Base-by-base conservation (phyloP, 2,329 filamentous ascomycete species). In the Colletotrichum zoysiae region DNA sequence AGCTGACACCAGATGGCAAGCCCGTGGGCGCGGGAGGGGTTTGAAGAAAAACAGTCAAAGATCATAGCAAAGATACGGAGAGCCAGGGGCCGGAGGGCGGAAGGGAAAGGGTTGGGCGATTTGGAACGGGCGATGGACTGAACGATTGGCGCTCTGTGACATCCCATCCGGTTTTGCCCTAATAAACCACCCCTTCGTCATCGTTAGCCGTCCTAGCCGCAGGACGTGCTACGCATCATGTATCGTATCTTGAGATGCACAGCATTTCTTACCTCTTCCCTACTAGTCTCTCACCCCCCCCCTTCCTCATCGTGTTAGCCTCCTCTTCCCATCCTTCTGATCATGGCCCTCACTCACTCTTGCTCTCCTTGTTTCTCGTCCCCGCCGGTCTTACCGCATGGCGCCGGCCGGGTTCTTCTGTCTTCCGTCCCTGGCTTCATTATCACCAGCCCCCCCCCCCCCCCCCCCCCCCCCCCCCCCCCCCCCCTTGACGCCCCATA, bases 331-430 rank as follows among this genome's bases (percentile, higher is more conserved):
- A 12, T 44, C 48, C 12, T 23, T n/a, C 35, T 38, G 61, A n/a
- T 30, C 38, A 40, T 33, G 11, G 48, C 48, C n/a, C 40, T 60
- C 6, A 5, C 5, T 12, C 8, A 5, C 20, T 23, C 20, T 12
- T 3, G 9, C 30, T 38, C 16, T 38, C 4, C 46, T 55, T 48
- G 38, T 67, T 40, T 48, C 50, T 23, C 11, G 8, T 57, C 65
- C 53, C 65, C 69, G 44, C 58, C 58, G 53, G 69, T 71, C 69
- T 68, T 64, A 68, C 69, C 51, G 65, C 69, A 71, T 68, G 58
- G 62, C 69, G 69, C 69, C 69, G 65, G 44, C 60, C 33, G 16
- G 50, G 26, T 18, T 40, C 30, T n/a, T 58, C 18, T 23, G 23
- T 50, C 40, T 63, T 63, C 14, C n/a, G 20, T 38, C 35, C 42